Evolutionary conservation across 192 early-diverging fungal species (phyloP), one percentile per base, ranked within the genome.

Genomic region (Umbelopsis ramanniana): DNA sequence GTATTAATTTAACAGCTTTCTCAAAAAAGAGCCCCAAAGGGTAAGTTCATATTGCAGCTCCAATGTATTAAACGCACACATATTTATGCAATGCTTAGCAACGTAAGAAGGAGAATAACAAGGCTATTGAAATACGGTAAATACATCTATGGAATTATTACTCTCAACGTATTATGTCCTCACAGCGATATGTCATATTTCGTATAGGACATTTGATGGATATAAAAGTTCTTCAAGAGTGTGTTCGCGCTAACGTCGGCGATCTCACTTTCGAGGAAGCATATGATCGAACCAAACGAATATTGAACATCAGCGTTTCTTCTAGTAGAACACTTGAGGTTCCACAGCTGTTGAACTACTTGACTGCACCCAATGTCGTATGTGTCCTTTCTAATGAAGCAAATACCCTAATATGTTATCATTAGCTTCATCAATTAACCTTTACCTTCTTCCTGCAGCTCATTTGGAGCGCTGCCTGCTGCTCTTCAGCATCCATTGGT

Each of bases 361-460:
- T 94, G 33, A 94, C 91, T 3, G 89, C 91, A 6, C 90, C 92
- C 0, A 92, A 92, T 75, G 91, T 94, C 14, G 88, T 91, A 83
- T 53, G 83, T 82, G 47, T 29, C 33, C 12, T 29, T 14, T 0
- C 11, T 67, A 2, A 6, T 17, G 33, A n/a, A 38, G 37, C 40
- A 43, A 43, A 1, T 43, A 1, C 11, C 8, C 8, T 11, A 43
- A 12, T 6, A 43, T 43, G 12, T 69, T 1, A 24, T 15, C 3
- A n/a, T 23, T 35, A 0, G 38, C 54, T 2, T 40, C 0, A 22
- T 35, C 69, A 14, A 37, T 37, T 70, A 29, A 72, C 22, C 9
- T 1, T 14, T 14, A n/a, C n/a, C 11, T 37, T 40, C 38, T 6
- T 11, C 15, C 11, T 40, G 33, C 9, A 91, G 90, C 76, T 94